Percentiles rank a stretch among this genome's conserved stretches.
These are phyloP conservation scores for Zygotorulaspora chibaensis DNA, from an alignment of 805 yeast species.

Conservation along the genomic window DNA sequence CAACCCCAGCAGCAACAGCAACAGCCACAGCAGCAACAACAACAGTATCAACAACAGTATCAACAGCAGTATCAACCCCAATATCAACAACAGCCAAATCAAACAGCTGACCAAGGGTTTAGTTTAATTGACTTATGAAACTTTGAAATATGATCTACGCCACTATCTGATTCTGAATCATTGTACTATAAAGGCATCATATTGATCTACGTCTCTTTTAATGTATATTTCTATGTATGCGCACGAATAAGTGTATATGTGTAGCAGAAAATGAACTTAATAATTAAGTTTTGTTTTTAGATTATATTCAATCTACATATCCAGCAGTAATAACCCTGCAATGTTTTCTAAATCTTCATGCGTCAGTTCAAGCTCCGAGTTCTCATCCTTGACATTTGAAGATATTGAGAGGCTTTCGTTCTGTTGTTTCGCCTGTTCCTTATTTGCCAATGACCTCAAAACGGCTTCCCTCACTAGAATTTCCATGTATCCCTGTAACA, in stretches of 20 bases:
- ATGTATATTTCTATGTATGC: constrained; percentile 4
- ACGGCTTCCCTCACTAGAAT: constrained; percentile 31
- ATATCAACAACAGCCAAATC: constrained; percentile 28
- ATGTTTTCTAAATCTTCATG: constrained; percentile 31
- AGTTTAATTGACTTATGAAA: constrained; percentile 31
- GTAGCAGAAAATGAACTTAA: not conserved
- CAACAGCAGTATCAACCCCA: constrained; percentile 28
- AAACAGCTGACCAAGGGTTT: constrained; percentile 27
- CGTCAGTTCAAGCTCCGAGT: constrained; percentile 14
- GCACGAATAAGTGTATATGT: not conserved
- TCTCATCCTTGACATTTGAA: not conserved
- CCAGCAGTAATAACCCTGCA: constrained; percentile 31
- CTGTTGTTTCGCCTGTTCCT: constrained; percentile 10
- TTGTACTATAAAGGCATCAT: constrained; percentile 8
- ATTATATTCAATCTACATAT: constrained; percentile 19
- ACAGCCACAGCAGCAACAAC: not conserved
- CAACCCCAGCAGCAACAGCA: not conserved
- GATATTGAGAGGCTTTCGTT: not conserved
- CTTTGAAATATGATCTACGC: not conserved
- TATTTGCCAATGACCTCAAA: constrained; percentile 28
- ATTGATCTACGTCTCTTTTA: not conserved
- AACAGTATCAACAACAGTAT: constrained; percentile 39
- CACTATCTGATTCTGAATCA: not conserved
- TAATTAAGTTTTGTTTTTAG: not conserved
- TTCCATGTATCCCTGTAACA: constrained; percentile 27